Evolutionary conservation across 2,329 filamentous ascomycete species (phyloP).

Genomic region (Raffaelea arxii): DNA sequence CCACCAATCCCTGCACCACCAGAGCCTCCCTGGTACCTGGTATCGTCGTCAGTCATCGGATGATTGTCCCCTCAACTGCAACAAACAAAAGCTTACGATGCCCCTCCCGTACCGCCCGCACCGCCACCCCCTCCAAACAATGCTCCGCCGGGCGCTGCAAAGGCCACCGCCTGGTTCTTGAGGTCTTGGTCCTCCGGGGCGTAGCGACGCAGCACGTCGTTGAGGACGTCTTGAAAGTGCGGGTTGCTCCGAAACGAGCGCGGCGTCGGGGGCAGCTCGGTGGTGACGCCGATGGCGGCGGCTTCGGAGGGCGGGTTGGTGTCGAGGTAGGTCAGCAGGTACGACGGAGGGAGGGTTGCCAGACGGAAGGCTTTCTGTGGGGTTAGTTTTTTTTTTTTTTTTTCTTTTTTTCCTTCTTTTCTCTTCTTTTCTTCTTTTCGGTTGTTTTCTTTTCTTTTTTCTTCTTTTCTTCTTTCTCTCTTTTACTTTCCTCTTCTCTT

Average conservation of each 20-base stretch:
- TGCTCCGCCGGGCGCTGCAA: conserved; percentile 47
- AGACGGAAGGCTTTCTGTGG: conserved; percentile 48
- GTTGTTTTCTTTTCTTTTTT: neutral
- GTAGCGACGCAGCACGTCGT: conserved; percentile 22
- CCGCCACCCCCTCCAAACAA: conserved; percentile 40
- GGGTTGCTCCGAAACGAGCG: conserved; percentile 49
- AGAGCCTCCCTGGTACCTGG: conserved; percentile 44
- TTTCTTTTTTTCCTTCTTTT: conserved; percentile 9
- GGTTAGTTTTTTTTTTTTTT: conserved; percentile 5
- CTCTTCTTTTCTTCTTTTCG: no score
- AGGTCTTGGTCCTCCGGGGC: conserved; percentile 18
- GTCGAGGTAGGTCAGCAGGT: conserved; percentile 51
- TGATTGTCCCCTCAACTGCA: neutral
- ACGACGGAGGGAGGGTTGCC: conserved; percentile 30
- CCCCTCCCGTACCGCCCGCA: conserved; percentile 33
- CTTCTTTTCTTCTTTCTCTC: neutral
- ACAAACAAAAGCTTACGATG: conserved; percentile 8
- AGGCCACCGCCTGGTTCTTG: conserved; percentile 42
- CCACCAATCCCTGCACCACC: conserved; percentile 51
- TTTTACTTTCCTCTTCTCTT: neutral
- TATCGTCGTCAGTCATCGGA: no score
- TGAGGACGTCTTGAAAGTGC: conserved; percentile 36
- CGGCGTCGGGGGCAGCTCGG: conserved; percentile 50
- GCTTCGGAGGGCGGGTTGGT: conserved; percentile 41
- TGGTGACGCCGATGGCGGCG: conserved; percentile 51